Evolutionary conservation across 148 eudicot genomes (phyloP).

Genomic region (Euryodendron excelsum): DNA sequence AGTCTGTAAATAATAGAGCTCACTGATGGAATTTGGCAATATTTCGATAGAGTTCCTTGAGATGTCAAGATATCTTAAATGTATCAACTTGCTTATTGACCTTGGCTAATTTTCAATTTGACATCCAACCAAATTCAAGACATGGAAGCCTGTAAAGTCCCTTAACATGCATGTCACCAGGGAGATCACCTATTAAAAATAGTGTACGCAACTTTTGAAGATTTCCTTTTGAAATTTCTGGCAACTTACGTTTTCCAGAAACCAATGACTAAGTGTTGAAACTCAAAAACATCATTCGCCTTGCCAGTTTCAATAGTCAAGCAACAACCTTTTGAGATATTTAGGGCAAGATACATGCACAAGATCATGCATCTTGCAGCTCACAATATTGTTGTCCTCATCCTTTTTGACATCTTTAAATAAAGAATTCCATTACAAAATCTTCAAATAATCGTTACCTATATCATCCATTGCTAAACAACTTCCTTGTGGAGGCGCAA

Average conservation of each 20-base stretch:
- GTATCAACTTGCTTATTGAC: not conserved
- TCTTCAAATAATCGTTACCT: not conserved
- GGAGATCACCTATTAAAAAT: not conserved
- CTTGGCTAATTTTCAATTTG: conserved; percentile 8
- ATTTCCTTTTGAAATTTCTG: not conserved
- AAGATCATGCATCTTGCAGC: conserved; percentile 1
- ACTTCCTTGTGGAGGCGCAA: not conserved
- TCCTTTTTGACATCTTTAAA: not conserved
- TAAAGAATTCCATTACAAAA: too few relatives aligned
- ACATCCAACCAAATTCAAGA: not conserved
- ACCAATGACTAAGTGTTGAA: not conserved
- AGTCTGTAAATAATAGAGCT: conserved; percentile 40
- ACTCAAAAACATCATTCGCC: not conserved
- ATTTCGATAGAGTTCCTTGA: not conserved
- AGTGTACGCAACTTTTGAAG: not conserved
- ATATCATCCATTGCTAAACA: too few relatives aligned
- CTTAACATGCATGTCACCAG: not conserved
- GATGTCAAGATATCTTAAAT: conserved; percentile 28
- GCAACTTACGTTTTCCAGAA: not conserved
- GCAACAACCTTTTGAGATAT: not conserved
- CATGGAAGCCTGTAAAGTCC: not conserved
- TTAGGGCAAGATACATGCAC: not conserved
- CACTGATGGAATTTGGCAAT: conserved; percentile 25
- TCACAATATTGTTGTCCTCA: not conserved
- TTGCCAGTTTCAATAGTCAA: not conserved